Percentiles rank a stretch among this genome's conserved stretches.
These are phyloP conservation scores for Aspergillus sp. DNA, from an alignment of 2,329 filamentous ascomycete species.

Conservation along the genomic window DNA sequence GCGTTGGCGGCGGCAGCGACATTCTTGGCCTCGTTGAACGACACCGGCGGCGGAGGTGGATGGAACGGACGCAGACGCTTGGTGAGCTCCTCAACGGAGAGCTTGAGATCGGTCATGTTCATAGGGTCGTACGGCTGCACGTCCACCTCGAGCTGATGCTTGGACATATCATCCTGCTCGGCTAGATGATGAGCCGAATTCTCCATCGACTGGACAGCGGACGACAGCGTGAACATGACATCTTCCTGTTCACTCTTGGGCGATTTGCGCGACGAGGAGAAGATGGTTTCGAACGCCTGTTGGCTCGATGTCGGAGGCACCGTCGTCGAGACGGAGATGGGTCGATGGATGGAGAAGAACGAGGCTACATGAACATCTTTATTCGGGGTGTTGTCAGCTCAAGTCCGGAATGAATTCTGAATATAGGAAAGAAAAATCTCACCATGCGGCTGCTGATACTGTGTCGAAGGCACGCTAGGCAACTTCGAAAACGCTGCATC, in stretches of 20 bases:
- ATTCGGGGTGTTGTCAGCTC: not conserved
- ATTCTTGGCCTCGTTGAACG: constrained; percentile 41
- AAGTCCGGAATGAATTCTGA: too few relatives aligned
- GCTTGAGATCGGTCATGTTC: constrained; percentile 53
- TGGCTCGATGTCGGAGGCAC: constrained; percentile 65
- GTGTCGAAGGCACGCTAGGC: constrained; percentile 43
- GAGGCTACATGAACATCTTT: constrained; percentile 77
- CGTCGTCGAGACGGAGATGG: constrained; percentile 77
- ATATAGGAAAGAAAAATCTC: constrained; percentile 7
- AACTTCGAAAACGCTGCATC: constrained; percentile 35
- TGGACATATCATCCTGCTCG: constrained; percentile 23
- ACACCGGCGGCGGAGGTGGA: constrained; percentile 70
- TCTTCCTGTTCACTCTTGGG: constrained; percentile 40
- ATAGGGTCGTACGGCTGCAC: constrained; percentile 34
- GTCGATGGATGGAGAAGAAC: constrained; percentile 93
- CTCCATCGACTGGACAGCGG: constrained; percentile 39
- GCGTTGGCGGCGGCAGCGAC: constrained; percentile 26
- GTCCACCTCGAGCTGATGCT: constrained; percentile 22
- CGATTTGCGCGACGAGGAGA: constrained; percentile 50
- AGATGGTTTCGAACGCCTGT: constrained; percentile 77
- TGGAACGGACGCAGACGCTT: constrained; percentile 71
- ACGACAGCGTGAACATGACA: constrained; percentile 59
- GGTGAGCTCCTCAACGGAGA: constrained; percentile 61
- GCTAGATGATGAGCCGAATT: constrained; percentile 24
- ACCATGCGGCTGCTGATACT: constrained; percentile 43